Evolutionary conservation across 441 rosid genomes (phyloP).

Genomic region (Syzygium syzygioides): DNA sequence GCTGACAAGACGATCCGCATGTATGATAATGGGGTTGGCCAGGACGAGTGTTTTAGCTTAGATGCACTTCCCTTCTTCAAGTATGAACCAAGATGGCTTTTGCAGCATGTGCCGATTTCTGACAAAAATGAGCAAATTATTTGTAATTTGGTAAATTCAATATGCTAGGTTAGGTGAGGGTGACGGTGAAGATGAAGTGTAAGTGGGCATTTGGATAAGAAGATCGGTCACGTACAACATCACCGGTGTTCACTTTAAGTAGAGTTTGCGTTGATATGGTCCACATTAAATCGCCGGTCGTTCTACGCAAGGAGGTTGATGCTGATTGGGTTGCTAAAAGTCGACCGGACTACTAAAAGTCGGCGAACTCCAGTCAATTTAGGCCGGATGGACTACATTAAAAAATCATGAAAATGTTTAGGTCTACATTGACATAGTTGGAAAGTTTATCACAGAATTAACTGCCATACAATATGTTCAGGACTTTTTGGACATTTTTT

Average conservation of each 20-base stretch:
- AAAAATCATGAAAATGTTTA: not conserved
- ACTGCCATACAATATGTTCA: rapidly evolving
- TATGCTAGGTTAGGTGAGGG: not conserved
- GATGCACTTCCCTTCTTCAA: not conserved
- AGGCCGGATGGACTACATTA: not conserved
- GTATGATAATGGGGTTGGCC: not conserved
- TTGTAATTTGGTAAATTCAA: not conserved
- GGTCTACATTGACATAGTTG: rapidly evolving
- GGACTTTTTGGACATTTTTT: not conserved
- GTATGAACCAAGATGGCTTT: not conserved
- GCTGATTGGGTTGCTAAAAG: no score
- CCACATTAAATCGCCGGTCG: no score
- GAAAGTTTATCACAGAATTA: rapidly evolving
- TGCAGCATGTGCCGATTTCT: not conserved
- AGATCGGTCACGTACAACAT: not conserved
- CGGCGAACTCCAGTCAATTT: no score
- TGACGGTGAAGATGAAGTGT: rapidly evolving
- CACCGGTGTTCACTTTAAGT: no score
- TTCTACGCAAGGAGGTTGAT: no score
- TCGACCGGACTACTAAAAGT: no score
- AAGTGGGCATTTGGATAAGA: not conserved
- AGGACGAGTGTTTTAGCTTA: not conserved
- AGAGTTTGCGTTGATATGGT: no score
- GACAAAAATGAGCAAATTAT: not conserved
- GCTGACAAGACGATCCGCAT: not conserved